Base-by-base conservation (phyloP, 805 yeast species). In the Ogataea minuta region DNA sequence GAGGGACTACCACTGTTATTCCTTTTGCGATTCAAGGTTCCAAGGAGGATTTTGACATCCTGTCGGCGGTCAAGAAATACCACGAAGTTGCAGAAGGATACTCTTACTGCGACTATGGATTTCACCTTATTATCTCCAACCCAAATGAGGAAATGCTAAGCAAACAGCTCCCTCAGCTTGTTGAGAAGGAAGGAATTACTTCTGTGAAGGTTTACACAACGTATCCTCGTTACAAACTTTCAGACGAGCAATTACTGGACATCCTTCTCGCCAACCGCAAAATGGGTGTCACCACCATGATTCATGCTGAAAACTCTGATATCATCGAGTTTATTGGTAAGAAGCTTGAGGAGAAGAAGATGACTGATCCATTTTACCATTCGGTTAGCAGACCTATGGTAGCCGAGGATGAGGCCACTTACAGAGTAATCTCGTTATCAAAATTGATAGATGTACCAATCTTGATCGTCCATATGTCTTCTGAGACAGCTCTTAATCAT, bases 241-340 rank as follows among this genome's bases (percentile, higher is more conserved):
- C 55, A 21, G 77, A 72, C 43, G 56, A 60, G 13, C 67, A 70
- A 39, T 45, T 72, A 17, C 44, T 72, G 51, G 62, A 61, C 12
- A 61, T 68, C 4, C 44, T 72, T 45, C 48, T 62, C 12, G 64
- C 62, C 14, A 66, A 68, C 6, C 59, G 76, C 28, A 60, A 63
- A 34, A 48, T 66, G 24, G 66, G 68, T 9, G 63, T 72, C 49
- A 72, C 77, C 6, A 67, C 71, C 1, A 70, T 72, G 74, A 64
- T 71, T 17, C 77, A 72, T 46, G 76, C 77, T n/a, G 77, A 72
- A 47, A 71, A 71, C 50, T 63, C 70, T 33, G 77, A 72, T 41
- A 62, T 72, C 32, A 70, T 72, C 27, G 52, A 49, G 6, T 49
- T 43, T 39, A 45, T 49, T 17, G 46, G 50, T 31, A 65, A 66